Conservation (phyloP, 2,329 filamentous ascomycete species). For the Xylariomycetidae sp. region DNA sequence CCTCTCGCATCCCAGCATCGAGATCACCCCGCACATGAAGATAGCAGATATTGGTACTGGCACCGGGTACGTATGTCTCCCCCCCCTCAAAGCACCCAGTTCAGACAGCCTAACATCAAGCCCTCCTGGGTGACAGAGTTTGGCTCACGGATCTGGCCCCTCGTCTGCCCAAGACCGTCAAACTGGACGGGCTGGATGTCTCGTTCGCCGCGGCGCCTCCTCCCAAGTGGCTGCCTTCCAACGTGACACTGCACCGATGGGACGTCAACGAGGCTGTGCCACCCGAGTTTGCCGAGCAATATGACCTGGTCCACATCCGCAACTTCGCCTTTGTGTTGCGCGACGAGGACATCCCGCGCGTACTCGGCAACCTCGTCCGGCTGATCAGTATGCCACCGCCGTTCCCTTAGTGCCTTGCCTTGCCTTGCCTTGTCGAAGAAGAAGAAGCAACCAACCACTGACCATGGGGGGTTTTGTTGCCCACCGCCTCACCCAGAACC, state of each 20-base stretch:
- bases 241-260: slow-evolving; percentile 12
- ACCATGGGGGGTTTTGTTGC: too few species aligned
- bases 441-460: too few species aligned
- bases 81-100: too few species aligned
- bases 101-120: too few species aligned
- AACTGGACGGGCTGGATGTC: slow-evolving; percentile 17
- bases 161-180: slow-evolving; percentile 6
- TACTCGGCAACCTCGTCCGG: slow-evolving; percentile 1
- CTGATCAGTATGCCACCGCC: slow-evolving; percentile 4
- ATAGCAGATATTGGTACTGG: too few species aligned
- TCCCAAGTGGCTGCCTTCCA: slow-evolving; percentile 10
- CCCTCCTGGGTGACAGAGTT: too few species aligned
- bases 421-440: too few species aligned
- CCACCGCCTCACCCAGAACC: slow-evolving; percentile 6
- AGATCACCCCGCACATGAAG: too few species aligned
- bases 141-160: slow-evolving; percentile 8
- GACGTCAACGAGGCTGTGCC: slow-evolving; percentile 11
- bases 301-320: slow-evolving; percentile 19
- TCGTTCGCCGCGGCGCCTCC: slow-evolving; percentile 16
- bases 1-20: too few species aligned
- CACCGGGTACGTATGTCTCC: too few species aligned
- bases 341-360: slow-evolving; percentile 6
- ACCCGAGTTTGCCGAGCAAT: slow-evolving; percentile 11
- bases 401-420: neutral
- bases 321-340: slow-evolving; percentile 16